phyloP scores from a whole-genome alignment of 1,139 yeast species.

The Yamadazyma jaroonii region DNA sequence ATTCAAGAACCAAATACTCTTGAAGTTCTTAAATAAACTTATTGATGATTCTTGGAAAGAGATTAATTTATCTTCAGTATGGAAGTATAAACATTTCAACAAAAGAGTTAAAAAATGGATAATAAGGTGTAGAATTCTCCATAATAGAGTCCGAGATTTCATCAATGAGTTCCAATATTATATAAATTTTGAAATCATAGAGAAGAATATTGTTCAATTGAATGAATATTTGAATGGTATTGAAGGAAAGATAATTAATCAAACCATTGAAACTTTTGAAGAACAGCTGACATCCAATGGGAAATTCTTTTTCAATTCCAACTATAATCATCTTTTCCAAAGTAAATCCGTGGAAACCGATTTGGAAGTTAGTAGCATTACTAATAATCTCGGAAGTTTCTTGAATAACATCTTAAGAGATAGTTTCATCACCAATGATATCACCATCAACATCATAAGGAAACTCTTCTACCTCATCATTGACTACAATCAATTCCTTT shows the following conservation, averaged over 20 bases:
- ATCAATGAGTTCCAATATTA: constrained; percentile 55
- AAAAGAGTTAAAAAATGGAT: constrained; percentile 54
- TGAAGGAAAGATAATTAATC: constrained; percentile 14
- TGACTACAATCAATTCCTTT: constrained; percentile 54
- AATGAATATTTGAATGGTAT: constrained; percentile 21
- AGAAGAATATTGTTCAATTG: constrained; percentile 50
- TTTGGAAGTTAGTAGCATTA: constrained; percentile 49
- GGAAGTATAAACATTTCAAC: constrained; percentile 53
- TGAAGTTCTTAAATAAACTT: constrained; percentile 60
- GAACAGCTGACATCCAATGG: constrained; percentile 1
- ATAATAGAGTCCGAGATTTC: constrained; percentile 62
- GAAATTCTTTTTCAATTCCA: constrained; percentile 6
- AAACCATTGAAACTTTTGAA: constrained; percentile 9
- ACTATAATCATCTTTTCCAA: constrained; percentile 2
- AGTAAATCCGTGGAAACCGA: constrained; percentile 3
- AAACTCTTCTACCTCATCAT: constrained; percentile 46
- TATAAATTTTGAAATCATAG: constrained; percentile 60
- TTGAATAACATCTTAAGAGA: constrained; percentile 66
- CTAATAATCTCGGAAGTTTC: constrained; percentile 51
- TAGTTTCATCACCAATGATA: constrained; percentile 63
- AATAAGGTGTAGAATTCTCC: constrained; percentile 52
- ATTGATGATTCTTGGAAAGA: constrained; percentile 74
- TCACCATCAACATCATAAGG: constrained; percentile 48
- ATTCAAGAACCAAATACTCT: constrained; percentile 65
- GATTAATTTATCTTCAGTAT: constrained; percentile 60